A percentile compares a stretch with the other conserved stretches of the same genome.
Evolutionary conservation across 2,329 filamentous ascomycete species (phyloP).

Genomic region (Sphaerulina musiva): DNA sequence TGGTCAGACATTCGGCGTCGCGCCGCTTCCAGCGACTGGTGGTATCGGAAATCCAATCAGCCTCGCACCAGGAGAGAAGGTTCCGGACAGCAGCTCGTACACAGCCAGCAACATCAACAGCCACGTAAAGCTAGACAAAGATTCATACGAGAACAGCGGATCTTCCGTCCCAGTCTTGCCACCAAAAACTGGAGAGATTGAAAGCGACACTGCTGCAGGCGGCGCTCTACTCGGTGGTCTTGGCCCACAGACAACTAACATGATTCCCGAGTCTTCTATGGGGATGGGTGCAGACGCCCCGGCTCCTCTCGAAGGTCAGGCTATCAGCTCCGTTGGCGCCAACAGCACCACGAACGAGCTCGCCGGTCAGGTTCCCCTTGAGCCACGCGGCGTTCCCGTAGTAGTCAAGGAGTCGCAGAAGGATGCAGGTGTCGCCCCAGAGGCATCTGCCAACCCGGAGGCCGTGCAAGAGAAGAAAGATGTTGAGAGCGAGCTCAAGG

Average conservation of each 20-base stretch:
- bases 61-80: slow-evolving; percentile 70
- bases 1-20: slow-evolving; percentile 43
- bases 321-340: slow-evolving; percentile 19
- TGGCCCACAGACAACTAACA: slow-evolving; percentile 50
- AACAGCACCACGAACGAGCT: slow-evolving; percentile 41
- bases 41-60: slow-evolving; percentile 70
- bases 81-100: slow-evolving; percentile 61
- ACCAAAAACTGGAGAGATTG: slow-evolving; percentile 36
- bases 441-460: slow-evolving; percentile 58
- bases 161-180: slow-evolving; percentile 42
- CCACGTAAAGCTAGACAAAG: slow-evolving; percentile 62
- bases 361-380: slow-evolving; percentile 41
- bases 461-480: slow-evolving; percentile 66
- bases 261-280: slow-evolving; percentile 78
- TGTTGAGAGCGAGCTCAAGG: slow-evolving; percentile 64
- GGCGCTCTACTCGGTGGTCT: slow-evolving; percentile 42
- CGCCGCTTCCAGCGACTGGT: slow-evolving; percentile 53
- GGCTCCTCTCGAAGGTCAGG: slow-evolving; percentile 16
- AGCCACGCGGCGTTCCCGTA: slow-evolving; percentile 49
- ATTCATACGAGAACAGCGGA: slow-evolving; percentile 77
- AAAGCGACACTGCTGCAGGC: background rate
- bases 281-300: slow-evolving; percentile 50
- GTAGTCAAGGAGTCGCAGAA: slow-evolving; percentile 66
- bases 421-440: slow-evolving; percentile 54
- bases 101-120: slow-evolving; percentile 65